Conservation (phyloP, 805 yeast species). For the Hanseniaspora meyeri region DNA sequence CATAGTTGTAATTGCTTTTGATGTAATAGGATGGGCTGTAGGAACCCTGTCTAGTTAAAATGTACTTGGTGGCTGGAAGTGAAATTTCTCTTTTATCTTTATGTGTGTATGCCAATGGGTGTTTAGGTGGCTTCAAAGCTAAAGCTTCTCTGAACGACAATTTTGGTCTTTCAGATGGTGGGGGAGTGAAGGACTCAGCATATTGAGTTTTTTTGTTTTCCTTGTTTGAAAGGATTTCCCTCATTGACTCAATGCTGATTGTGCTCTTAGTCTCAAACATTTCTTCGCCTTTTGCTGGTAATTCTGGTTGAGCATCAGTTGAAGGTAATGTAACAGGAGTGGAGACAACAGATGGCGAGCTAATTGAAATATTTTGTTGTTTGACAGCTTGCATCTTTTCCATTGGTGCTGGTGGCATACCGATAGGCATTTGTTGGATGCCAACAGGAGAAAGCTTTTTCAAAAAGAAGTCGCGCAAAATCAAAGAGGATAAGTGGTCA, state of each 20-base stretch:
- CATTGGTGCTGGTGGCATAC: conserved; percentile 1
- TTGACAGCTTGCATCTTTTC: background rate
- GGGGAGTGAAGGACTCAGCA: background rate
- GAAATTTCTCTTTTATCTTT: conserved; percentile 1
- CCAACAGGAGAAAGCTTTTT: background rate
- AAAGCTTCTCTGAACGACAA: conserved; percentile 11
- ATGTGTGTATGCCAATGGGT: conserved; percentile 2
- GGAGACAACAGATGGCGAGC: background rate
- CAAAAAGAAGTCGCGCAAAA: background rate
- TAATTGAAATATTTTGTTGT: background rate
- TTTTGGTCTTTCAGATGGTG: background rate
- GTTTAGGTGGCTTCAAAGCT: conserved; percentile 1
- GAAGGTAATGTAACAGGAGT: background rate
- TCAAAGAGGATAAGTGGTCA: background rate
- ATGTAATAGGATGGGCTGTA: background rate
- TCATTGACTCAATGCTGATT: background rate
- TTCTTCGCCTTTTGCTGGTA: background rate
- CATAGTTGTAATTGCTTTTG: background rate
- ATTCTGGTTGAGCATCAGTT: background rate
- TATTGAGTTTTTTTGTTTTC: background rate
- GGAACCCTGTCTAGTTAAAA: background rate
- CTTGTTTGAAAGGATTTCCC: background rate
- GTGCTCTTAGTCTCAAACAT: background rate
- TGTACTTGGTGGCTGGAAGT: background rate
- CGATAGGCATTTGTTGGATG: background rate